phyloP scores from a whole-genome alignment of 495 filamentous ascomycete species.

The Annulohypoxylon stygium region DNA sequence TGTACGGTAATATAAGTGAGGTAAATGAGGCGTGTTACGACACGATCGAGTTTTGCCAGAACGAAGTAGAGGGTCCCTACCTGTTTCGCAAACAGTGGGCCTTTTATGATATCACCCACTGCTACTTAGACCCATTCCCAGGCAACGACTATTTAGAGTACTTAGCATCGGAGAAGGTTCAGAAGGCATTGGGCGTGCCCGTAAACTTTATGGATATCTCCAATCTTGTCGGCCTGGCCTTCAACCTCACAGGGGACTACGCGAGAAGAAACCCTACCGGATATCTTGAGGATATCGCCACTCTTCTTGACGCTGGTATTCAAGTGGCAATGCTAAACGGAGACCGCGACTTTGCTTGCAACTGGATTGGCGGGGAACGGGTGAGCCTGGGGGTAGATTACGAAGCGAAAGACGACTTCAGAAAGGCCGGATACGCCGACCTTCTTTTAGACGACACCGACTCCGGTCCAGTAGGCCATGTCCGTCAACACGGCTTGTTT shows the following conservation, averaged over 20 bases:
- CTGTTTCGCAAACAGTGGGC: conserved; percentile 39
- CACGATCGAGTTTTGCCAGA: conserved; percentile 57
- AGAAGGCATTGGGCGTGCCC: conserved; percentile 70
- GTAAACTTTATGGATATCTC: conserved; percentile 72
- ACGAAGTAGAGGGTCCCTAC: conserved; percentile 61
- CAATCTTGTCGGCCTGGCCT: conserved; percentile 63
- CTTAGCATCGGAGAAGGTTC: conserved; percentile 69
- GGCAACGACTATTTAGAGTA: conserved; percentile 69
- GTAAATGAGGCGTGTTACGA: conserved; percentile 56
- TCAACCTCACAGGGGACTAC: conserved; percentile 65
- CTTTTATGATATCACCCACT: conserved; percentile 71
- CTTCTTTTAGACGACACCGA: conserved; percentile 59
- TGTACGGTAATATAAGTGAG: conserved; percentile 58
- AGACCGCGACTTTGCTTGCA: conserved; percentile 71
- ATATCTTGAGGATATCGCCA: conserved; percentile 60
- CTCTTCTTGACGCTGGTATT: conserved; percentile 67
- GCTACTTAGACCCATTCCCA: conserved; percentile 71
- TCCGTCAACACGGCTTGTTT: conserved; percentile 70
- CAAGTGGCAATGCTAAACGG: conserved; percentile 76
- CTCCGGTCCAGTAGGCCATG: conserved; percentile 63
- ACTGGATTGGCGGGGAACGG: conserved; percentile 72
- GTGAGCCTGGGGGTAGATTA: conserved; percentile 56
- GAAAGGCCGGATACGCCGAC: conserved; percentile 62
- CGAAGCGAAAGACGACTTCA: conserved; percentile 57
- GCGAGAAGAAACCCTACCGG: conserved; percentile 57